These are phyloP conservation scores for Suillus bovinus DNA, from an alignment of 768 basidiomycete species.

Conservation along the genomic window DNA sequence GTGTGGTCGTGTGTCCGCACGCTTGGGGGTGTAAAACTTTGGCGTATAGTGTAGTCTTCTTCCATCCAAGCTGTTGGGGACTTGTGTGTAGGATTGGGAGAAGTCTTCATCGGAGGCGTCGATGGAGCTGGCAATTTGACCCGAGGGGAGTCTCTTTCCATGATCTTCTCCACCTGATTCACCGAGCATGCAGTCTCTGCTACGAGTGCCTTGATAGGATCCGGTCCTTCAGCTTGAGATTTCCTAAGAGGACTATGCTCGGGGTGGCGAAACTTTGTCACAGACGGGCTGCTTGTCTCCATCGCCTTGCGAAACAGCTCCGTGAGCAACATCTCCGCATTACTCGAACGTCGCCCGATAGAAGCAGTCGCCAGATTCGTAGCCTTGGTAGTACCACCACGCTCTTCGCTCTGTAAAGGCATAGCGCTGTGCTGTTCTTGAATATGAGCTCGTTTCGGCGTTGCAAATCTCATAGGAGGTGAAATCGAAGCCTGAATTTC, in stretches of 20 bases:
- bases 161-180: slow-evolving; percentile 1
- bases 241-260: not conserved
- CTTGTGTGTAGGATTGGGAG: not conserved
- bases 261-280: not conserved
- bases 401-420: not conserved
- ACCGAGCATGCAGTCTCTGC: not conserved
- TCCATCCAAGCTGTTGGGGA: not conserved
- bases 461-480: not conserved
- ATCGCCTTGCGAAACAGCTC: slow-evolving; percentile 8
- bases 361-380: not conserved
- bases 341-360: slow-evolving; percentile 5
- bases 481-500: not conserved
- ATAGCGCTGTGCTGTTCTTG: not conserved
- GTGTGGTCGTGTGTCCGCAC: not conserved
- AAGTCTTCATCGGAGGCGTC: not conserved
- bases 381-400: not conserved
- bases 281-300: not conserved
- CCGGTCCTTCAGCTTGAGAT: not conserved
- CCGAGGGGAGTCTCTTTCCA: not conserved
- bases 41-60: not conserved
- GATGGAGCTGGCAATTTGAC: not conserved
- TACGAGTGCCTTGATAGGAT: not conserved
- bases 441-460: not conserved
- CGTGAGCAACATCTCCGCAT: slow-evolving; percentile 5
- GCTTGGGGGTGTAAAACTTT: not conserved